Conservation (phyloP, 2,329 filamentous ascomycete genomes). For the Talaromyces atroroseus region DNA sequence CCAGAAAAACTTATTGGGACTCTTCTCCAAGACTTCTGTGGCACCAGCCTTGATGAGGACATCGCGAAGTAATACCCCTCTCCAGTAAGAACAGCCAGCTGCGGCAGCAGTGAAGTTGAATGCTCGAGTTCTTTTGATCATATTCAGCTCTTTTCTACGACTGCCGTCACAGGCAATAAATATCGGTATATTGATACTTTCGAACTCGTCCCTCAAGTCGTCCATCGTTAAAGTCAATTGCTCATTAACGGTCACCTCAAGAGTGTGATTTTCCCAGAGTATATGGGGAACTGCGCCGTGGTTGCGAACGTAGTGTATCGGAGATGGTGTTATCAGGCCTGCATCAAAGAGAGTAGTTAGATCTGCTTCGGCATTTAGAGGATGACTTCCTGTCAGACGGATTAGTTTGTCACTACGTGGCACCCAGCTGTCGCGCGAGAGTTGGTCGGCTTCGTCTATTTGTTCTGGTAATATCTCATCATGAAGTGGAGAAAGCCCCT, state of each 20-base stretch:
- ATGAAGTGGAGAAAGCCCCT: conserved; percentile 30
- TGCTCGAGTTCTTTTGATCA: conserved; percentile 45
- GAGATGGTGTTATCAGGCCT: conserved; percentile 48
- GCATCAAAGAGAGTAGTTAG: conserved; percentile 41
- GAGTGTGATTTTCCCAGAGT: conserved; percentile 45
- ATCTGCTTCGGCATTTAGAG: conserved; percentile 47
- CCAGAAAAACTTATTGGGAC: conserved; percentile 25
- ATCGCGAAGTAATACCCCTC: conserved; percentile 42
- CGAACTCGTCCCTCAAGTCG: conserved; percentile 39
- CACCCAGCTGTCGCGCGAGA: conserved; percentile 51
- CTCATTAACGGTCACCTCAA: conserved; percentile 41
- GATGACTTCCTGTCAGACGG: conserved; percentile 50
- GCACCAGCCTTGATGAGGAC: conserved; percentile 42
- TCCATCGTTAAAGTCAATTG: conserved; percentile 39
- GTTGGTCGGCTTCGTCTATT: conserved; percentile 48
- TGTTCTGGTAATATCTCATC: neutral
- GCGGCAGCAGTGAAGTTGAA: conserved; percentile 46
- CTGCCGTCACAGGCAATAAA: conserved; percentile 48
- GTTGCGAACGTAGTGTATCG: conserved; percentile 50
- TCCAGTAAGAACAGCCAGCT: conserved; percentile 49
- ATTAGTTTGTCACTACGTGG: conserved; percentile 45
- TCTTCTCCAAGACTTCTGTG: conserved; percentile 6
- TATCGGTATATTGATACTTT: conserved; percentile 45
- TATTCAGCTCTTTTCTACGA: conserved; percentile 49
- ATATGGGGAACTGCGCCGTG: conserved; percentile 50